phyloP scores from a whole-genome alignment of 2,329 filamentous ascomycete genomes.

The Hypocrella siamensis region DNA sequence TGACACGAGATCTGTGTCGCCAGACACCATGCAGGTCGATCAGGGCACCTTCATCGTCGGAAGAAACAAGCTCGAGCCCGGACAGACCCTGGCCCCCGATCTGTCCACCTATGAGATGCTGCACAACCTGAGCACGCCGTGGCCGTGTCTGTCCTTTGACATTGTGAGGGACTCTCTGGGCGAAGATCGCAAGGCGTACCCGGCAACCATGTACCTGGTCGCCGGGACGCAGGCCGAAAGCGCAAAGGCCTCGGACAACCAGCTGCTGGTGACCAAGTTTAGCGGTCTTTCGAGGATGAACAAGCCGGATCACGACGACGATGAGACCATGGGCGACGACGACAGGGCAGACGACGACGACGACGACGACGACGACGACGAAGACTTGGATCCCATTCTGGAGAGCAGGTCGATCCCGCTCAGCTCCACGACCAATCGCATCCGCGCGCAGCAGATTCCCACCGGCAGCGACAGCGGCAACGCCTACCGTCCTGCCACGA shows the following conservation, averaged over 20 bases:
- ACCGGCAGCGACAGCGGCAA: conserved; percentile 55
- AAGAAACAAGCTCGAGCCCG: conserved; percentile 76
- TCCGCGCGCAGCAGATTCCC: conserved; percentile 71
- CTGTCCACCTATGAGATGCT: conserved; percentile 96
- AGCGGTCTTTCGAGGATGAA: conserved; percentile 85
- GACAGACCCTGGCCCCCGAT: conserved; percentile 83
- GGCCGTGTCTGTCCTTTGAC: conserved; percentile 95
- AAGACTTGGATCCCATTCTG: conserved; percentile 73
- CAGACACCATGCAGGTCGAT: conserved; percentile 71
- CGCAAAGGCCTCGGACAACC: conserved; percentile 65
- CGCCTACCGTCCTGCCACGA: conserved; percentile 57
- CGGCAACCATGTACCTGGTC: conserved; percentile 88
- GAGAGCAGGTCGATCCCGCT: conserved; percentile 84
- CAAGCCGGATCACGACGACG: conserved; percentile 46
- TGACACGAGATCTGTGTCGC: conserved; percentile 1
- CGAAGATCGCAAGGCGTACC: conserved; percentile 82
- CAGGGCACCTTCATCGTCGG: conserved; percentile 93
- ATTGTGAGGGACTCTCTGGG: conserved; percentile 75
- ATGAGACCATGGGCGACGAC: too few species aligned
- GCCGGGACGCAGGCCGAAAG: conserved; percentile 84
- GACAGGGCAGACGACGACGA: conserved; percentile 46
- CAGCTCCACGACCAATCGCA: conserved; percentile 79
- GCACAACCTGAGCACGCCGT: conserved; percentile 82
- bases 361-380: conserved; percentile 59
- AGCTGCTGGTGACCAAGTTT: conserved; percentile 92